A percentile compares a stretch with the other conserved stretches of the same genome.
phyloP scores from a whole-genome alignment of 2,329 filamentous ascomycete species.

The Claviceps sp. region DNA sequence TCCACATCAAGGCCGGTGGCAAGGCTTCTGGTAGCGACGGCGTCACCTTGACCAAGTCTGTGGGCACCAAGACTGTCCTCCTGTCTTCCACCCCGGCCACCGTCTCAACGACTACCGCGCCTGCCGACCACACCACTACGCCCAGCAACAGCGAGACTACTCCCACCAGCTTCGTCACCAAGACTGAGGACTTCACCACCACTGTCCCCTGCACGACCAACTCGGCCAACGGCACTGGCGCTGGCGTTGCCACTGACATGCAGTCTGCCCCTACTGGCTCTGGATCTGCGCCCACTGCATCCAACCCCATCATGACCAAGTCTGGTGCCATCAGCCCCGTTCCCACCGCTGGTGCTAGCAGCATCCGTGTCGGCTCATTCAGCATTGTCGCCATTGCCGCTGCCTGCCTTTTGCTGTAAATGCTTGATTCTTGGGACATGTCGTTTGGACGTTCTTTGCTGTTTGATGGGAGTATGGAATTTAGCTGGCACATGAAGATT shows the following conservation, averaged over 20 bases:
- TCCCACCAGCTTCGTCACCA: slow-evolving; percentile 5
- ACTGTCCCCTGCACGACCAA: slow-evolving; percentile 8
- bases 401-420: slow-evolving; percentile 32
- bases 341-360: slow-evolving; percentile 12
- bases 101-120: slow-evolving; percentile 8
- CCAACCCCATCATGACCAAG: background rate
- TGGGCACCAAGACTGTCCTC: slow-evolving; percentile 19
- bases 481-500: slow-evolving; percentile 2
- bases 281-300: background rate
- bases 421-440: background rate
- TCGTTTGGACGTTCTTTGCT: background rate
- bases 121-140: slow-evolving; percentile 9
- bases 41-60: slow-evolving; percentile 16
- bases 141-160: slow-evolving; percentile 8
- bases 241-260: background rate
- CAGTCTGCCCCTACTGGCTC: background rate
- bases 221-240: slow-evolving; percentile 10
- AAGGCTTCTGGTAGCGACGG: slow-evolving; percentile 14
- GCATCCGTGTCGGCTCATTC: slow-evolving; percentile 23
- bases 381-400: slow-evolving; percentile 26
- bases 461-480: background rate
- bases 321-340: slow-evolving; percentile 9
- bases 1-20: slow-evolving; percentile 31
- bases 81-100: slow-evolving; percentile 8
- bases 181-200: slow-evolving; percentile 1